Evolutionary conservation across 2,329 filamentous ascomycete species (phyloP).

Genomic region (Aspergillus clavatus): DNA sequence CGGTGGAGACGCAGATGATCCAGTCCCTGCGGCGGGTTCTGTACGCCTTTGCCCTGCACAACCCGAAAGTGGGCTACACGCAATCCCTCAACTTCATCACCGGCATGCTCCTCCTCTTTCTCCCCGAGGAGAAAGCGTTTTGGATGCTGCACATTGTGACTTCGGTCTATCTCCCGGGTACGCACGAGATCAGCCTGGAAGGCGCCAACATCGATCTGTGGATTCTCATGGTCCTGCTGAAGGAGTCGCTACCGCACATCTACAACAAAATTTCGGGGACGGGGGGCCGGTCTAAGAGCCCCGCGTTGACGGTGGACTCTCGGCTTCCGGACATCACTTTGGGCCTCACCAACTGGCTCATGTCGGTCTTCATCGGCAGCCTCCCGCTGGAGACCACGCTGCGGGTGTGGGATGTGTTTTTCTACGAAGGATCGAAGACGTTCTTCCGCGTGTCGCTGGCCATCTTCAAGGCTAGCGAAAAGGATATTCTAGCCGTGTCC

Average conservation of each 20-base stretch:
- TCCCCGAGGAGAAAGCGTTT: constrained; percentile 87
- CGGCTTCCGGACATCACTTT: constrained; percentile 84
- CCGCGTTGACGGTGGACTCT: constrained; percentile 38
- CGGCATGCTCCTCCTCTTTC: constrained; percentile 81
- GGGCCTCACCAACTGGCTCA: constrained; percentile 94
- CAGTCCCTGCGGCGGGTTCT: constrained; percentile 77
- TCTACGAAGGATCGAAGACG: constrained; percentile 91
- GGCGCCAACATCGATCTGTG: constrained; percentile 91
- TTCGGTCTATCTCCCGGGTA: constrained; percentile 79
- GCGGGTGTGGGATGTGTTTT: constrained; percentile 91
- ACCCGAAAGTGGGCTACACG: constrained; percentile 88
- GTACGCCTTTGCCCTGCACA: constrained; percentile 85
- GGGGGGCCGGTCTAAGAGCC: constrained; percentile 39
- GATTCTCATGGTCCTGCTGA: constrained; percentile 82
- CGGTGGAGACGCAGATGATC: constrained; percentile 70
- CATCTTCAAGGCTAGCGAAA: constrained; percentile 84
- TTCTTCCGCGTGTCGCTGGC: constrained; percentile 87
- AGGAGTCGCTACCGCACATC: constrained; percentile 73
- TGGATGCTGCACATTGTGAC: constrained; percentile 93
- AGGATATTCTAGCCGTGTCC: constrained; percentile 69
- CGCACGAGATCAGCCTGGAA: constrained; percentile 84
- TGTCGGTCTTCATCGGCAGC: constrained; percentile 93
- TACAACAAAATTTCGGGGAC: constrained; percentile 83
- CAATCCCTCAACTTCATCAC: constrained; percentile 94
- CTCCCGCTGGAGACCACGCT: constrained; percentile 87